Evolutionary conservation across 352 stramenopile genomes (phyloP), one percentile per base, ranked within the genome.

Genomic region (Plasmopara viticola): DNA sequence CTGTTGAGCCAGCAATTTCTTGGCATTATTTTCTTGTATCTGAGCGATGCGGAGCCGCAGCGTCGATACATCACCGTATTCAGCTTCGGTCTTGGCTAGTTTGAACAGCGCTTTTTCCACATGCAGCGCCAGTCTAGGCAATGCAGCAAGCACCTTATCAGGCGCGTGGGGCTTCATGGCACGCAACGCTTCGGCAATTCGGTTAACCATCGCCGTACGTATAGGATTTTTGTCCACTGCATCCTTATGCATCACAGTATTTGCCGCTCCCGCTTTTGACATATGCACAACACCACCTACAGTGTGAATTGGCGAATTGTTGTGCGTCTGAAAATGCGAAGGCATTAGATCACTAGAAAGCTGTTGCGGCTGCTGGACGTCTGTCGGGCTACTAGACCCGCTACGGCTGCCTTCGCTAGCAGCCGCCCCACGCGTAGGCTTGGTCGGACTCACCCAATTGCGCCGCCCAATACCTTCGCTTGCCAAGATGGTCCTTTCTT

Each of bases 21-120:
- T 82, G 34, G 74, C 67, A 20, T 74, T 86, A 34, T 48, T 69
- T 35, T 92, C 74, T 56, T 93, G 77, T 41, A 93, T 84, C 52
- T 90, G 73, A 33, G 92, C 87, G 34, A 99, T 80, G n/a, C 96
- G 75, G 60, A 95, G 71, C 40, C 96, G 94, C 35, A 99, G 63
- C 37, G 94, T 98, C 13, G 64, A 63, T 17, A 71, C 64, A 66
- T 99, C 87, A 60, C 84, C 84, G 70, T 98, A 98, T 56, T 97
- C 91, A 15, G 79, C 72, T 63, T 96, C 62, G 63, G 70, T 67
- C 58, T 64, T 42, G 38, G 95, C 66, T 55, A 81, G 41, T 44
- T 74, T 79, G 59, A 98, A 97, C 28, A 99, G 76, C 43, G 84
- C 85, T 60, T 98, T 92, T 56, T 99, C 96, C 64, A 99, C 86